These are phyloP conservation scores for Mycena rosella DNA, from an alignment of 768 basidiomycete genomes.

Conservation along the genomic window DNA sequence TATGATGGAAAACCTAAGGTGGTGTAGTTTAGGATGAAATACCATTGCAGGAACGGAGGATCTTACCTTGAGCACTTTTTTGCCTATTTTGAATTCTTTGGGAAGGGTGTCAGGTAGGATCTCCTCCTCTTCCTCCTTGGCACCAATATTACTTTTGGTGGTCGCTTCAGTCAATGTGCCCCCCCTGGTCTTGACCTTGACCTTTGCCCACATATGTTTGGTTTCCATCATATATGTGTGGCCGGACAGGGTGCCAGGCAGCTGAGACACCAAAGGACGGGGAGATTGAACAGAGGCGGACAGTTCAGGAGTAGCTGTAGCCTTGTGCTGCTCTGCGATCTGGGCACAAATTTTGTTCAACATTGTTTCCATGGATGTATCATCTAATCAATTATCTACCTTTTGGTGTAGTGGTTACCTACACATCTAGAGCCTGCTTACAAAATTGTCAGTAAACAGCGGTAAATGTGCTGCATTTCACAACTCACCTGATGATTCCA, in stretches of 20 bases:
- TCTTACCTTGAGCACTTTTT: constrained; percentile 30
- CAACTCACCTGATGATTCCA: too few species aligned
- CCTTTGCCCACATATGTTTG: constrained; percentile 10
- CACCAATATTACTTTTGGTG: neutral
- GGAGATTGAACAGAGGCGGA: too few species aligned
- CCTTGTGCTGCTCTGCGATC: neutral
- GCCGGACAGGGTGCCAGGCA: constrained; percentile 9
- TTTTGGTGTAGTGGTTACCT: too few species aligned
- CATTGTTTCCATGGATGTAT: neutral
- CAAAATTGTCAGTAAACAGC: too few species aligned
- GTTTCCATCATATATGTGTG: constrained; percentile 20
- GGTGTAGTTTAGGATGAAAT: neutral
- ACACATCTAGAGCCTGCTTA: too few species aligned
- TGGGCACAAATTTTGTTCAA: neutral
- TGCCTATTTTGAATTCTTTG: constrained; percentile 30
- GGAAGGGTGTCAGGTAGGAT: constrained; percentile 31
- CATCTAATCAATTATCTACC: too few species aligned
- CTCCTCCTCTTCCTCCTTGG: constrained; percentile 17
- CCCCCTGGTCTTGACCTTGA: constrained; percentile 28
- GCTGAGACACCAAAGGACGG: neutral
- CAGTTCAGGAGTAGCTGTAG: neutral
- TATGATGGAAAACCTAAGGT: constrained; percentile 25
- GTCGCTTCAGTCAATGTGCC: neutral
- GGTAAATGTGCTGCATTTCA: too few species aligned
- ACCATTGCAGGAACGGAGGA: too few species aligned